These are phyloP conservation scores for Crocinoboletus sp. DNA, from an alignment of 1,284 basidiomycete species.

Conservation along the genomic window DNA sequence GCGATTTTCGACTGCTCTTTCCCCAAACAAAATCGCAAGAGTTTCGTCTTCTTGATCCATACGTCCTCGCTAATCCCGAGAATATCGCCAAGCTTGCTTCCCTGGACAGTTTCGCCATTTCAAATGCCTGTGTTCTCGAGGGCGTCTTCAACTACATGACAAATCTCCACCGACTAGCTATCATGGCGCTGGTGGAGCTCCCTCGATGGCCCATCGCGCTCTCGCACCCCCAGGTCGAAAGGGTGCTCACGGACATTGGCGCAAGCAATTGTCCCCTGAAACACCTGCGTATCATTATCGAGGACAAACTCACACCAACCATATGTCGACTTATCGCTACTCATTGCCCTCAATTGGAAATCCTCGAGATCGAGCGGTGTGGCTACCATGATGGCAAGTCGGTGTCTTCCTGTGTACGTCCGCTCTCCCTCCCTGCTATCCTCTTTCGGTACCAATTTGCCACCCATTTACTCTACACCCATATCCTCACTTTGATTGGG, in stretches of 20 bases:
- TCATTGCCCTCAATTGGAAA: slow-evolving; percentile 29
- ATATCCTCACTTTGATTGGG: slow-evolving; percentile 23
- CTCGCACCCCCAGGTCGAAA: slow-evolving; percentile 29
- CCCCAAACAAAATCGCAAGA: slow-evolving; percentile 27
- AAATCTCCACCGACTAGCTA: slow-evolving; percentile 27
- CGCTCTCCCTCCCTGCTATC: slow-evolving; percentile 16
- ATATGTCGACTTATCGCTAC: slow-evolving; percentile 26
- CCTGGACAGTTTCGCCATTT: slow-evolving; percentile 32
- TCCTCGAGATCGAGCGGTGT: slow-evolving; percentile 31
- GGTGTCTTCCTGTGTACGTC: slow-evolving; percentile 33
- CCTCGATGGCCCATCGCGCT: slow-evolving; percentile 33
- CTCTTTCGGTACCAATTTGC: slow-evolving; percentile 15
- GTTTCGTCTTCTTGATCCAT: slow-evolving; percentile 25
- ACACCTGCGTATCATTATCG: slow-evolving; percentile 30
- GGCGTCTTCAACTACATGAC: slow-evolving; percentile 30
- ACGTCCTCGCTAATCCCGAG: slow-evolving; percentile 16
- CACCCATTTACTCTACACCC: slow-evolving; percentile 15
- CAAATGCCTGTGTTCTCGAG: slow-evolving; percentile 28
- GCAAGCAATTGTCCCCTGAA: slow-evolving; percentile 31
- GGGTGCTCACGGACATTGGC: slow-evolving; percentile 25
- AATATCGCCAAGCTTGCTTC: slow-evolving; percentile 30
- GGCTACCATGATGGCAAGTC: slow-evolving; percentile 34
- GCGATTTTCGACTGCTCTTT: slow-evolving; percentile 30
- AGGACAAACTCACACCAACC: slow-evolving; percentile 31
- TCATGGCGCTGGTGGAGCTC: slow-evolving; percentile 31